Evolutionary conservation across 345 rosid species (phyloP), one percentile per base, ranked within the genome.

Genomic region (Boechera divaricarpa): DNA sequence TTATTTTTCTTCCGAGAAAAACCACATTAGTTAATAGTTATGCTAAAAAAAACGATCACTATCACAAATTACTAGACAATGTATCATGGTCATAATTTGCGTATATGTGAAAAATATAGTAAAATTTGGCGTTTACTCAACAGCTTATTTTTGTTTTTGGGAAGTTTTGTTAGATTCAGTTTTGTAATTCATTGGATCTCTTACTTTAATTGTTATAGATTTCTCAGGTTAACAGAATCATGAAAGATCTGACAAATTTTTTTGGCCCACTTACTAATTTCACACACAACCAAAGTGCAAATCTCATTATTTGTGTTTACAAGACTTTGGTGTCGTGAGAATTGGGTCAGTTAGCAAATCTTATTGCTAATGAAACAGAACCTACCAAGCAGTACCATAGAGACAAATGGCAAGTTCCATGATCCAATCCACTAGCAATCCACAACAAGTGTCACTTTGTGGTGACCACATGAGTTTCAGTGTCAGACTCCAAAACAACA

Each of bases 321-420:
- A 7, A 47, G 68, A 42, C 42, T 28, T 63, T 42, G 12, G 18
- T 63, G 32, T 15, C 66, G 15, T 38, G 16, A 21, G 48, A 24
- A 26, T 61, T 60, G 29, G 63, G 16, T 58, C 13, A 59, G 28
- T 38, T 11, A 38, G 5, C 7, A 32, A 15, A 57, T 9, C 7
- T 59, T 59, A 36, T 33, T 5, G 63, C 28, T 58, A 18, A 8
- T n/a, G 13, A 58, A 58, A 36, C 41, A 16, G 29, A 59, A 2
- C 6, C 26, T 32, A n/a, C 21, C 26, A 57, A 7, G 41, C 41
- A 38, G 36, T 6, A 13, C 16, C 18, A 56, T 15, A 74, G 80
- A 87, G 80, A 79, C 93, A 86, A 77, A 47, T 82, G 35, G 74
- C 82, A 0, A 69, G 78, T 62, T 79, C 83, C 36, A 45, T 69